Evolutionary conservation across 2,329 filamentous ascomycete genomes (phyloP), one percentile per base, ranked within the genome.

Genomic region (Xylariaceae sp.): DNA sequence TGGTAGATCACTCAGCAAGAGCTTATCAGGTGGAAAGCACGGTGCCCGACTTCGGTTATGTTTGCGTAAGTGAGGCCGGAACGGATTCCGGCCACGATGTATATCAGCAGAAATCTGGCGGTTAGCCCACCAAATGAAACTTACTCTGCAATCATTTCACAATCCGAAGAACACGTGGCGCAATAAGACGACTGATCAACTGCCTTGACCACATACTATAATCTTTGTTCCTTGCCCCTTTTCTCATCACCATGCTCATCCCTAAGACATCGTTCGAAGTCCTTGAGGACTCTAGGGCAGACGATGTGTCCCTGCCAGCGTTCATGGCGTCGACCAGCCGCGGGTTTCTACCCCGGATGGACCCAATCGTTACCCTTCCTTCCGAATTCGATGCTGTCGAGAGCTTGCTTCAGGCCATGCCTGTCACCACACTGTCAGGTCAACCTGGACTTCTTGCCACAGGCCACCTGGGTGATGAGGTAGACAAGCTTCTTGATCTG

Each of bases 281-380:
- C 70, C 76, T 89, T 41, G 72, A 77, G 51, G 85, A 88, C 71
- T 79, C 83, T 53, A 76, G 71, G 66, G 82, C 84, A 1, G 70
- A 83, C 54, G 83, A 89, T 69, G 79, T 66, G 50, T 79, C 82
- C 41, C 74, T 89, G 28, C 85, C 85, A 6, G 83, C 87, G 61
- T 92, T 92, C 75, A 89, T 90, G 83, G 87, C 91, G 38, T 90
- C 87, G 42, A 89, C 83, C 18, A 81, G 82, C 4, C 78, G 87
- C 52, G 88, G 88, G 47, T 93, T 91, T 69, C 77, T 93, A 33
- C 88, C 88, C 12, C 81, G 88, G 13, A 77, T 78, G 67, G 75
- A 86, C 57, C 84, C 84, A 42, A 72, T 86, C 60, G 73, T 76
- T 45, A 69, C 76, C 10, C 81, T 96, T 0, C 91, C 92, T 17